Conservation (phyloP, 2,329 filamentous ascomycete genomes). For the Trichophyton rubrum region DNA sequence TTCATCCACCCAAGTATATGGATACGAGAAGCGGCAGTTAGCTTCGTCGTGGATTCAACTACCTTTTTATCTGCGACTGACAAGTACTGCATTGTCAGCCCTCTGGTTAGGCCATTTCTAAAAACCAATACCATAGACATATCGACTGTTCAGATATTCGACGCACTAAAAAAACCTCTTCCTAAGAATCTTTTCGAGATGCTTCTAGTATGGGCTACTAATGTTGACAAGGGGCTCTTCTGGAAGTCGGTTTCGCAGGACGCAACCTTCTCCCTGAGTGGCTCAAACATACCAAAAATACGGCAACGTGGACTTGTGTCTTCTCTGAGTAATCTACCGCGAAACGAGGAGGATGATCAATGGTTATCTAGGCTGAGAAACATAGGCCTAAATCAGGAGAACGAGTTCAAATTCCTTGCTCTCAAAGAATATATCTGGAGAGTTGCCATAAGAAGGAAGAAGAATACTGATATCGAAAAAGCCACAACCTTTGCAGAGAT, state of each 20-base stretch:
- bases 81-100: conserved; percentile 67
- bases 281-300: conserved; percentile 46
- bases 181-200: conserved; percentile 72
- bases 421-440: conserved; percentile 87
- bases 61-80: conserved; percentile 68
- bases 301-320: conserved; percentile 31
- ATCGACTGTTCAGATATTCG: conserved; percentile 61
- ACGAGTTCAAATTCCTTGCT: conserved; percentile 79
- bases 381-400: conserved; percentile 66
- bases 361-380: conserved; percentile 81
- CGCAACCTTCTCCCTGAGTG: conserved; percentile 55
- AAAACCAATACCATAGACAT: conserved; percentile 60
- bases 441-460: conserved; percentile 58
- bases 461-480: conserved; percentile 28
- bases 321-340: conserved; percentile 50
- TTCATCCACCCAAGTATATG: conserved; percentile 89
- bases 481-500: conserved; percentile 48
- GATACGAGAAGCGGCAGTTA: conserved; percentile 80
- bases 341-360: conserved; percentile 85
- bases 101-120: conserved; percentile 68
- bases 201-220: conserved; percentile 71
- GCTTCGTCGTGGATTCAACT: conserved; percentile 68
- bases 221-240: conserved; percentile 68
- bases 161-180: conserved; percentile 70
- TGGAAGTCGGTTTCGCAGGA: conserved; percentile 68